A percentile compares a stretch with the other conserved stretches of the same genome.
phyloP scores from a whole-genome alignment of 139 green algal species.

The Micractinium conductrix region DNA sequence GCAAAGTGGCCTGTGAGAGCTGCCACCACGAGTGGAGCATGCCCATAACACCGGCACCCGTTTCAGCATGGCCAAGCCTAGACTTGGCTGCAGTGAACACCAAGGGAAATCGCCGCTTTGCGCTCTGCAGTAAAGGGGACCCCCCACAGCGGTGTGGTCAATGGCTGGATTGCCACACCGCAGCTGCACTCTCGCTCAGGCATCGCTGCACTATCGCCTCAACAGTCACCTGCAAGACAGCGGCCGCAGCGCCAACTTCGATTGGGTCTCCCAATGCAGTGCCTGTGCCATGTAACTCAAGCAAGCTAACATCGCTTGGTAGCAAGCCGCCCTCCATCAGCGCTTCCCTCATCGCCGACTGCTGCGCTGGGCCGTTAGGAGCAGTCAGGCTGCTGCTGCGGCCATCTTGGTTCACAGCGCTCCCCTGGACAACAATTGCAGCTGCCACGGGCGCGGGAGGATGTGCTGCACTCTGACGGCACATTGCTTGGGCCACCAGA shows the following conservation, averaged over 20 bases:
- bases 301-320: neutral
- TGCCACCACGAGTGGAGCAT: constrained; percentile 36
- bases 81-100: constrained; percentile 68
- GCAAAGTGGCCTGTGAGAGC: neutral
- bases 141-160: too few relatives aligned
- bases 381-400: constrained; percentile 84
- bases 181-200: neutral
- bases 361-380: constrained; percentile 77
- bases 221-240: neutral
- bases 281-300: constrained; percentile 63
- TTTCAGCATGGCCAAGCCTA: constrained; percentile 77
- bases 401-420: constrained; percentile 88
- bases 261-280: constrained; percentile 60
- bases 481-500: neutral
- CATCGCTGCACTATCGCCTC: too few relatives aligned
- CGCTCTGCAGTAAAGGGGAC: too few relatives aligned
- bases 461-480: too few relatives aligned
- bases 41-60: constrained; percentile 71
- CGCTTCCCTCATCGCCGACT: constrained; percentile 59
- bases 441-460: too few relatives aligned
- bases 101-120: too few relatives aligned
- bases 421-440: constrained; percentile 24
- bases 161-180: too few relatives aligned
- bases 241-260: constrained; percentile 39
- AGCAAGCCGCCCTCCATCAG: constrained; percentile 39